Conservation (phyloP, 129 eudicot species). For the Tagetes patula region DNA sequence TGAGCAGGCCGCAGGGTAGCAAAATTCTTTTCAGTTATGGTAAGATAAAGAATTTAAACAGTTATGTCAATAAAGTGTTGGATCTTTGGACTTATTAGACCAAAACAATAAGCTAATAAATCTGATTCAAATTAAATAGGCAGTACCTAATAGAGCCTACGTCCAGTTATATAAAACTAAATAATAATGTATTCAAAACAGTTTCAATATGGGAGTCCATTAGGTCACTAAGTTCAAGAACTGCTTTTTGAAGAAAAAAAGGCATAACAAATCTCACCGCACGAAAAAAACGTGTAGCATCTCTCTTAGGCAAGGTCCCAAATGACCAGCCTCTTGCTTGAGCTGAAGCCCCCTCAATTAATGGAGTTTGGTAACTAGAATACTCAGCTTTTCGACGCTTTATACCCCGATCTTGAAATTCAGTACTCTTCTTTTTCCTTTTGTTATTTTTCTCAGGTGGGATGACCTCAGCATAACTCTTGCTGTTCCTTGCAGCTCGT, state of each 20-base stretch:
- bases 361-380: conserved; percentile 52
- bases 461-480: conserved; percentile 77
- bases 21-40: not conserved
- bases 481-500: conserved; percentile 85
- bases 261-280: conserved; percentile 55
- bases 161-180: not conserved
- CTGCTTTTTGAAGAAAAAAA: not conserved
- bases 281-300: conserved; percentile 90
- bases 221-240: not conserved
- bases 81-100: conserved; percentile 1
- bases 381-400: conserved; percentile 80
- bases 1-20: not conserved
- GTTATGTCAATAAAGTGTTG: not conserved
- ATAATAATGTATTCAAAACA: not conserved
- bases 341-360: conserved; percentile 90
- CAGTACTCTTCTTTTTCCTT: conserved; percentile 81
- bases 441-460: conserved; percentile 61
- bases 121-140: conserved; percentile 7
- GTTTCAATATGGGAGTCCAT: not conserved
- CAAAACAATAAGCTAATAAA: not conserved
- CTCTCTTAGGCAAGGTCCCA: conserved; percentile 92
- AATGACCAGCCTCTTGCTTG: conserved; percentile 95
- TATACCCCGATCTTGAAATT: conserved; percentile 48
- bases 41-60: not conserved
- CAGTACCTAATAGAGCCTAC: not conserved